Conservation (phyloP, 2,329 filamentous ascomycete species). For the Septoria petroselini region DNA sequence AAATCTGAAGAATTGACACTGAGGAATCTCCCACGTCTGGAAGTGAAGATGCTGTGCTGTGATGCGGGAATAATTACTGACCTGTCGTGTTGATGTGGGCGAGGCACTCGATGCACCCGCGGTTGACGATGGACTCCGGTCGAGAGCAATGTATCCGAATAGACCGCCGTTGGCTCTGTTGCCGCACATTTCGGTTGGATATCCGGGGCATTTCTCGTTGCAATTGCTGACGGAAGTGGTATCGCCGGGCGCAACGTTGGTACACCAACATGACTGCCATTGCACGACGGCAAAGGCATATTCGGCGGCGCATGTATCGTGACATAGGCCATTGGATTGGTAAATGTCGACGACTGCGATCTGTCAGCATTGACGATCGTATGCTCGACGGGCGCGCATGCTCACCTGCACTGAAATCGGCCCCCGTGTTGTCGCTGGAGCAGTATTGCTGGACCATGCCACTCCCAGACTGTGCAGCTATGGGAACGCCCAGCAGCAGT, state of each 20-base stretch:
- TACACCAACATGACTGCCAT: slow-evolving; percentile 68
- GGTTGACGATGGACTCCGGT: slow-evolving; percentile 58
- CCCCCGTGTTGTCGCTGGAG: slow-evolving; percentile 46
- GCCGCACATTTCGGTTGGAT: slow-evolving; percentile 63
- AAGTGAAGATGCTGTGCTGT: slow-evolving; percentile 15
- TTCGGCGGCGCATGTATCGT: slow-evolving; percentile 54
- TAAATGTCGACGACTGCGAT: slow-evolving; percentile 38
- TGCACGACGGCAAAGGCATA: slow-evolving; percentile 70
- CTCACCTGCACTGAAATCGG: slow-evolving; percentile 37
- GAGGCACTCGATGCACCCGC: slow-evolving; percentile 37
- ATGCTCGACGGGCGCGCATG: slow-evolving; percentile 4
- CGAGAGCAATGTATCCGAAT: slow-evolving; percentile 64
- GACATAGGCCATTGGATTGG: slow-evolving; percentile 69
- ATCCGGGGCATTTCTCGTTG: slow-evolving; percentile 64
- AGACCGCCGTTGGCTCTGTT: slow-evolving; percentile 49
- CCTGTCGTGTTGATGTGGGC: slow-evolving; percentile 27
- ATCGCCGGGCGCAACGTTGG: slow-evolving; percentile 59
- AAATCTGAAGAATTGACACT: slow-evolving; percentile 14
- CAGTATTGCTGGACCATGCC: slow-evolving; percentile 42
- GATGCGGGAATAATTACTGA: slow-evolving; percentile 25
- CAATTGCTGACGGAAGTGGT: slow-evolving; percentile 50
- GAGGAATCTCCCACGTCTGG: slow-evolving; percentile 7
- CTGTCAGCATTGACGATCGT: slow-evolving; percentile 11
- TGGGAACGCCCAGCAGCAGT: slow-evolving; percentile 15
- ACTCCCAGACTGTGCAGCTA: slow-evolving; percentile 17